Conservation (phyloP, 2,329 filamentous ascomycete species). For the Fusarium marasasianum region DNA sequence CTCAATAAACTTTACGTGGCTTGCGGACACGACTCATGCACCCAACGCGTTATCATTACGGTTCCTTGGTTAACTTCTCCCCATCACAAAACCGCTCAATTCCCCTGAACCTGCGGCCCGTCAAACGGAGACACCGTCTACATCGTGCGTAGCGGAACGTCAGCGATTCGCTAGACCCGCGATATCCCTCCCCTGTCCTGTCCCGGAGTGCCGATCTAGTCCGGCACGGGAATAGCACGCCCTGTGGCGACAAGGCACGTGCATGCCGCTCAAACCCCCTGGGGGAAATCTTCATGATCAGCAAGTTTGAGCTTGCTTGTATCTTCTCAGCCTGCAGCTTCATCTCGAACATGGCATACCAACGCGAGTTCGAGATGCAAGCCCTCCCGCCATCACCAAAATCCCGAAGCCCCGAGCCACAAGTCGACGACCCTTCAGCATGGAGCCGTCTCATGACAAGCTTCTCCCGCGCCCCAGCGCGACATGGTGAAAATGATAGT, state of each 20-base stretch:
- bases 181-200: neutral
- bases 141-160: neutral
- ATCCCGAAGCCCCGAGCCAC: neutral
- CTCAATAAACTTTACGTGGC: neutral
- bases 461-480: constrained; percentile 25
- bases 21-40: neutral
- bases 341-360: constrained; percentile 36
- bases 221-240: neutral
- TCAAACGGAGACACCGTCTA: neutral
- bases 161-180: constrained; percentile 1
- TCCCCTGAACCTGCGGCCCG: neutral
- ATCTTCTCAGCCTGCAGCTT: neutral
- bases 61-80: neutral
- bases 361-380: constrained; percentile 32
- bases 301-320: neutral
- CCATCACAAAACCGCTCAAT: neutral
- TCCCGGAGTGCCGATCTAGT: neutral
- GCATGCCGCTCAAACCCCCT: neutral
- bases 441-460: constrained; percentile 18
- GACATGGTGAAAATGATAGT: neutral
- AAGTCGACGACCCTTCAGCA: neutral
- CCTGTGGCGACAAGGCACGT: constrained; percentile 15
- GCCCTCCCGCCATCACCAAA: constrained; percentile 10
- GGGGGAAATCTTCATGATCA: constrained; percentile 6
- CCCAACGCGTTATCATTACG: neutral